Percentiles rank a stretch among this genome's conserved stretches.
phyloP scores from a whole-genome alignment of 495 filamentous ascomycete genomes.

The Xanthoparmelia taractica region DNA sequence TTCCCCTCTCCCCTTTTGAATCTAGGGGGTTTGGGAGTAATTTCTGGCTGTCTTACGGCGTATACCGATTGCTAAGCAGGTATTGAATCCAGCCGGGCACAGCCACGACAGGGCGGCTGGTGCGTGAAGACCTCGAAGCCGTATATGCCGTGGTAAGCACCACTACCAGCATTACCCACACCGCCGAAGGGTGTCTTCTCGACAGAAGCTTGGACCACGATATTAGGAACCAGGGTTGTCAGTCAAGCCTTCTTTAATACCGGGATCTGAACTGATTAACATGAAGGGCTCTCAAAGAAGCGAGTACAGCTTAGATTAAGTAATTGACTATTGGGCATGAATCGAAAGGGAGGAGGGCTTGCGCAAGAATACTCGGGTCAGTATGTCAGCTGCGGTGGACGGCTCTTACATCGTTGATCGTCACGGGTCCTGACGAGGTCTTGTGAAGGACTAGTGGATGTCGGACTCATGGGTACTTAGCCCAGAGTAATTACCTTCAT shows the following conservation, averaged over 20 bases:
- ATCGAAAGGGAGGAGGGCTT: not conserved
- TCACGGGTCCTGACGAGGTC: slow-evolving; percentile 22
- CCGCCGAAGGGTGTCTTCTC: slow-evolving; percentile 25
- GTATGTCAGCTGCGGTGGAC: not conserved
- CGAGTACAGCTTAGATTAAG: not conserved
- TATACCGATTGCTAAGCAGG: slow-evolving; percentile 18
- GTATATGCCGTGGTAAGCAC: slow-evolving; percentile 24
- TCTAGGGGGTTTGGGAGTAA: slow-evolving; percentile 2
- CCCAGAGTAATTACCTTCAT: slow-evolving; percentile 8
- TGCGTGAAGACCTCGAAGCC: slow-evolving; percentile 27
- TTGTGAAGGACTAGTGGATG: slow-evolving; percentile 8
- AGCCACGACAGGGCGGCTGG: slow-evolving; percentile 22
- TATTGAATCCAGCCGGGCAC: slow-evolving; percentile 18
- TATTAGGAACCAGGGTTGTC: not conserved
- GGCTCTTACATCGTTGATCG: slow-evolving; percentile 17
- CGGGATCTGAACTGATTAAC: not conserved
- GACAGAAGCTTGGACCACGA: slow-evolving; percentile 16
- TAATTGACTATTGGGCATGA: not conserved
- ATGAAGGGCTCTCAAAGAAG: not conserved
- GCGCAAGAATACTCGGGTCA: not conserved
- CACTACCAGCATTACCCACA: slow-evolving; percentile 21
- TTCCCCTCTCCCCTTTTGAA: slow-evolving; percentile 22
- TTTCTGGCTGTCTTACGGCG: slow-evolving; percentile 16
- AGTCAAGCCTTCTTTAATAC: not conserved
- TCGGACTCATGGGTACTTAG: not conserved